phyloP scores from a whole-genome alignment of 2,329 filamentous ascomycete species.

The Fonsecaea erecta region DNA sequence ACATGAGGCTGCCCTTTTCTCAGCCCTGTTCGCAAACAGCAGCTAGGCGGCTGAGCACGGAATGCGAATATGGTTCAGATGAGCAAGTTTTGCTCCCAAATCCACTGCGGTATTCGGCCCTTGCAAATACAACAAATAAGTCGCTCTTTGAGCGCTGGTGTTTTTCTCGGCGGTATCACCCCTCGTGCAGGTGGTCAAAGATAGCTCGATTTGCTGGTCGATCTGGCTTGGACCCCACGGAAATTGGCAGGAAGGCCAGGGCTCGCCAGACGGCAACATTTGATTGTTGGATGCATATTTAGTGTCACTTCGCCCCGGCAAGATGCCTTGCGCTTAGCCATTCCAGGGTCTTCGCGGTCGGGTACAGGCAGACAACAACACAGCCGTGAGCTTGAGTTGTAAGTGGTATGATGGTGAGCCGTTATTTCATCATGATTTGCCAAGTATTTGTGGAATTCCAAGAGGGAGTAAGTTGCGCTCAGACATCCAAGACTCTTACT shows the following conservation, averaged over 20 bases:
- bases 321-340: background rate
- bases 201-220: background rate
- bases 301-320: background rate
- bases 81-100: background rate
- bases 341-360: background rate
- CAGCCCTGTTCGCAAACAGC: background rate
- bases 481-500: too few relatives aligned
- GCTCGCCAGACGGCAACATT: background rate
- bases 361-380: background rate
- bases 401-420: too few relatives aligned
- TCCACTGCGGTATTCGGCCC: background rate
- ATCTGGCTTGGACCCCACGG: background rate
- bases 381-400: background rate
- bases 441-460: too few relatives aligned
- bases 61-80: background rate
- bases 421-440: too few relatives aligned
- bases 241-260: background rate
- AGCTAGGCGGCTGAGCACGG: background rate
- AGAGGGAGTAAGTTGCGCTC: too few relatives aligned
- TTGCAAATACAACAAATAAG: background rate
- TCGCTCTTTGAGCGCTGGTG: background rate
- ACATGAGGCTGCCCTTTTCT: background rate
- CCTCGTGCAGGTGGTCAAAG: background rate
- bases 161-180: background rate
- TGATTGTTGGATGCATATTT: conserved; percentile 3